Conservation (phyloP, 2,329 filamentous ascomycete species). For the Hypoxylon sp. region DNA sequence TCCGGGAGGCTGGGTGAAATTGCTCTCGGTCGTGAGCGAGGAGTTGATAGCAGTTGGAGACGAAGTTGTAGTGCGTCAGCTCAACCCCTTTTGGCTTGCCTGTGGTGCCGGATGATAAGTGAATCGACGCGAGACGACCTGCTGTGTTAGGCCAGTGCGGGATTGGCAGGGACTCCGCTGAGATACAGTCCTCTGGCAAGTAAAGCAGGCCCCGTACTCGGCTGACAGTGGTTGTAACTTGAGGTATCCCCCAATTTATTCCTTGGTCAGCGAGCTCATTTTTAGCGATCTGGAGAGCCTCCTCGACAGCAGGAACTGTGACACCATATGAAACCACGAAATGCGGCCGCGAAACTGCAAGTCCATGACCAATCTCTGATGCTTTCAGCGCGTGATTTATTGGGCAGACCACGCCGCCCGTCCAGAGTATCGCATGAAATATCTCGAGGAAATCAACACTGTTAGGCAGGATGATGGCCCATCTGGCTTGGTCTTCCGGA, state of each 20-base stretch:
- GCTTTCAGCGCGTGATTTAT: conserved; percentile 59
- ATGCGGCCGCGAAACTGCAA: conserved; percentile 60
- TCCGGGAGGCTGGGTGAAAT: conserved; percentile 55
- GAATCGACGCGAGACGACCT: conserved; percentile 57
- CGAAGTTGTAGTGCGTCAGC: conserved; percentile 52
- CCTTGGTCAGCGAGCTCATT: conserved; percentile 48
- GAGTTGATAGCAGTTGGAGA: conserved; percentile 56
- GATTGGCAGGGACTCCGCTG: conserved; percentile 52
- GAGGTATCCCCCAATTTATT: conserved; percentile 55
- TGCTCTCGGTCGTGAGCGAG: conserved; percentile 56
- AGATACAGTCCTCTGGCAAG: conserved; percentile 56
- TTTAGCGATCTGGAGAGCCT: conserved; percentile 55
- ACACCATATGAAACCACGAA: conserved; percentile 60
- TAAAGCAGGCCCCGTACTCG: conserved; percentile 49
- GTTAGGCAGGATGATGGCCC: conserved; percentile 62
- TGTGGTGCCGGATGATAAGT: conserved; percentile 53
- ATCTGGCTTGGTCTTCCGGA: conserved; percentile 57
- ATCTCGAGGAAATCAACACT: conserved; percentile 62
- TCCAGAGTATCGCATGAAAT: conserved; percentile 61
- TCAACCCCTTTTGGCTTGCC: conserved; percentile 50
- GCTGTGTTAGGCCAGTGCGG: conserved; percentile 57
- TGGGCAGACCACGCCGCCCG: conserved; percentile 58
- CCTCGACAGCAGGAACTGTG: conserved; percentile 50
- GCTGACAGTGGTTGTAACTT: conserved; percentile 56
- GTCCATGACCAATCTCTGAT: conserved; percentile 59